These are phyloP conservation scores for Dothistroma pini DNA, from an alignment of 2,329 filamentous ascomycete genomes.

Conservation along the genomic window DNA sequence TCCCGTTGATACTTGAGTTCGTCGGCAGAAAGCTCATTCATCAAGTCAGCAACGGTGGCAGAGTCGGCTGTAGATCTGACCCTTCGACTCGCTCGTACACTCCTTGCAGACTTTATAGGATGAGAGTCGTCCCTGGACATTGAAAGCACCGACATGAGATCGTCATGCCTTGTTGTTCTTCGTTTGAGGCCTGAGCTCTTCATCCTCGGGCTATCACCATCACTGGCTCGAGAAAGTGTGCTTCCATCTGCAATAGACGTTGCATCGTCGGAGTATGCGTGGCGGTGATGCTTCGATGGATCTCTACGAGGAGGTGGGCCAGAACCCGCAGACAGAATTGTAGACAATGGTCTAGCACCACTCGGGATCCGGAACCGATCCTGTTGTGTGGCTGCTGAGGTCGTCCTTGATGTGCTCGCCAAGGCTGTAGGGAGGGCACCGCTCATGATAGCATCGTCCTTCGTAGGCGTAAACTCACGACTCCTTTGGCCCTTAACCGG, in stretches of 20 bases:
- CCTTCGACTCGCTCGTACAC: slow-evolving; percentile 69
- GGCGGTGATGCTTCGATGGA: slow-evolving; percentile 16
- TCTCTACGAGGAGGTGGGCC: slow-evolving; percentile 31
- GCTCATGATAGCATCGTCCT: slow-evolving; percentile 20
- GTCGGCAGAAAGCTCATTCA: slow-evolving; percentile 76
- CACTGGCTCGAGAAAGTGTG: slow-evolving; percentile 26
- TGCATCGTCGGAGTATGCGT: slow-evolving; percentile 31
- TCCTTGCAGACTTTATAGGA: slow-evolving; percentile 72
- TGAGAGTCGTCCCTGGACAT: slow-evolving; percentile 60
- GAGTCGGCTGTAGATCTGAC: slow-evolving; percentile 51
- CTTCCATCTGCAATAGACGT: slow-evolving; percentile 26
- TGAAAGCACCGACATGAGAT: slow-evolving; percentile 89
- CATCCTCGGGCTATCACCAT: slow-evolving; percentile 31
- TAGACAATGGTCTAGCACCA: slow-evolving; percentile 55
- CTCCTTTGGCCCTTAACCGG: slow-evolving; percentile 37
- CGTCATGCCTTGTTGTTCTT: slow-evolving; percentile 79
- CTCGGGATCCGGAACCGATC: slow-evolving; percentile 37
- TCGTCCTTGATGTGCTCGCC: slow-evolving; percentile 9
- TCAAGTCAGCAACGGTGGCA: slow-evolving; percentile 69
- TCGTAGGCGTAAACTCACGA: slow-evolving; percentile 14
- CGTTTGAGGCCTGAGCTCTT: slow-evolving; percentile 58
- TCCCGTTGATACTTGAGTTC: slow-evolving; percentile 87
- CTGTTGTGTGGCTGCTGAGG: slow-evolving; percentile 13
- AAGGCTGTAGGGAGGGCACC: slow-evolving; percentile 14
- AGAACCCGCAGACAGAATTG: slow-evolving; percentile 57